Percentiles rank a stretch among this genome's conserved stretches.
These are phyloP conservation scores for Berberis vulgaris DNA, from an alignment of 164 flowering plant species.

Conservation along the genomic window DNA sequence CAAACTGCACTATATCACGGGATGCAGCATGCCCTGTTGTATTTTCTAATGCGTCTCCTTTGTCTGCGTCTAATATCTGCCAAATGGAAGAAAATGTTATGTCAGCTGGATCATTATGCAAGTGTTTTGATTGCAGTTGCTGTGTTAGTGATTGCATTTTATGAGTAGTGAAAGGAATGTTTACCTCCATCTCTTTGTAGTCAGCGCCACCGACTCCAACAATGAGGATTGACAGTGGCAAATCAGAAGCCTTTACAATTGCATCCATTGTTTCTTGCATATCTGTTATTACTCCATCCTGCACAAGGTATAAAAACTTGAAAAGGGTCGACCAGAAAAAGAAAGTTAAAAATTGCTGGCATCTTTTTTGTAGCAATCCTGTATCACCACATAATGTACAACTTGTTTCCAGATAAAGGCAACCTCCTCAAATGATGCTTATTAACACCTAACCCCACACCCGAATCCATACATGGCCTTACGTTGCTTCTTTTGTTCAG, in stretches of 20 bases:
- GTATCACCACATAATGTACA: no score
- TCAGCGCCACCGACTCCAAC: conserved; percentile 95
- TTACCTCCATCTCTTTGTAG: conserved; percentile 89
- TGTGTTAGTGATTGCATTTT: neutral
- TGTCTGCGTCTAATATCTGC: conserved; percentile 90
- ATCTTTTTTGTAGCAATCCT: no score
- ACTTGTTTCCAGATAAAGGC: no score
- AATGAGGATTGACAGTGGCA: conserved; percentile 81
- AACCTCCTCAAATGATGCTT: no score
- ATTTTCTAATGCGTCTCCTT: conserved; percentile 58
- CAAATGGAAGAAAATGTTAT: neutral
- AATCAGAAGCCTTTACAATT: conserved; percentile 83
- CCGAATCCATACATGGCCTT: no score
- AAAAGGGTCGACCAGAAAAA: neutral
- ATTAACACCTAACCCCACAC: no score
- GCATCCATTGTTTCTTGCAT: conserved; percentile 77
- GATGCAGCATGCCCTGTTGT: conserved; percentile 70
- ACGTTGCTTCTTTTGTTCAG: no score
- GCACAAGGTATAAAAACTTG: conserved; percentile 10
- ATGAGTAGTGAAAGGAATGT: conserved; percentile 24
- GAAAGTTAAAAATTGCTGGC: neutral
- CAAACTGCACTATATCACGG: conserved; percentile 77
- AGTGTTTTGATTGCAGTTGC: neutral
- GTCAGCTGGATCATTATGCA: neutral
- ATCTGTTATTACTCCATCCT: conserved; percentile 95